Base-by-base conservation (phyloP, 805 yeast species). In the Kazachstania taianensis region DNA sequence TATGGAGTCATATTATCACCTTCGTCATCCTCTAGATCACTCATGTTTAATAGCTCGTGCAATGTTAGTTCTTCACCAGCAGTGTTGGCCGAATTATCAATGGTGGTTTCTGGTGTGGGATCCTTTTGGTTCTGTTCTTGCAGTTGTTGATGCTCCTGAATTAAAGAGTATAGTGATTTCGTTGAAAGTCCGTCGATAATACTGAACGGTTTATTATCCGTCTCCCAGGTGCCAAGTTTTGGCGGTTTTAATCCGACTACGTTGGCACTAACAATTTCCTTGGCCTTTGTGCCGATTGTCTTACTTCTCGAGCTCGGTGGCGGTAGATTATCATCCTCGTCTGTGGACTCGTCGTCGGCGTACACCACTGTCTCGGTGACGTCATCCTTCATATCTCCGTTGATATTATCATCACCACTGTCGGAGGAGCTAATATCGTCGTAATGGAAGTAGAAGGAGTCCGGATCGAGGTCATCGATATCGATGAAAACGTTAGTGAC, bases 111-210 rank as follows among this genome's bases (percentile, higher is more conserved):
- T 9, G 46, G 43, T 10, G 46, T 43, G 23, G 53, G 58, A 2
- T 59, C 43, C 31, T 40, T 38, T 34, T 44, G 43, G n/a, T 41
- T 42, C 35, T 43, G 49, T 28, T 49, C 52, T 28, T 43, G 41
- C 13, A 54, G 38, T 28, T 50, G 55, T 39, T 47, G 57, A 37
- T 52, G 55, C 30, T 51, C 59, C 32, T 52, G 59, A 22, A 55
- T 47, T 28, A 69, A 65, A 4, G 81, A 80, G 43, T 74, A 63
- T 43, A 89, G 63, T 2, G 94, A 80, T 37, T 96, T 70, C 0
- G 97, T 92, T 0, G 94, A 78, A 20, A 84, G 69, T 5, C 98
- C 98, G 56, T 89, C 97, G 51, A 89, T 89, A 40, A 89, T 85
- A 16, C 96, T 94, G 57, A 82, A 85, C 1, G 95, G 96, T 49